Evolutionary conservation across 305 asterid species (phyloP).

Genomic region (Fraxinus xanthoxyloides): DNA sequence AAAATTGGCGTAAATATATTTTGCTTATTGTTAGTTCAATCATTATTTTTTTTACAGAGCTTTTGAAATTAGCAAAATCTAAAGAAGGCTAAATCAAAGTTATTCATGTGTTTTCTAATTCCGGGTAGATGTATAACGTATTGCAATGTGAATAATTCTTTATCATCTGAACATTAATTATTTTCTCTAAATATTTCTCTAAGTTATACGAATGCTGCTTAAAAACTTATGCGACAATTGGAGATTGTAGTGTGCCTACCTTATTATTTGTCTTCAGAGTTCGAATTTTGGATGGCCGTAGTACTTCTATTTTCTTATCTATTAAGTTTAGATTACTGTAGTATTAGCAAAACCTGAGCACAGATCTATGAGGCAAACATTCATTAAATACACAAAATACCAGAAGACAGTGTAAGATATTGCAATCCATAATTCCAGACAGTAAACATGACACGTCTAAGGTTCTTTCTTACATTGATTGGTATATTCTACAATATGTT

Average conservation of each 20-base stretch:
- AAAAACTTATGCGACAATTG: not conserved
- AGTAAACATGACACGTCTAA: not conserved
- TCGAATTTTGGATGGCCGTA: too few species aligned
- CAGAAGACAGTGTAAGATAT: not conserved
- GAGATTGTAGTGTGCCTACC: not conserved
- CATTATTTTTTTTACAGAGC: not conserved
- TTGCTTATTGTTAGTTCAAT: too few species aligned
- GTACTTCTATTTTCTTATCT: not conserved
- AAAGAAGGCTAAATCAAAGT: not conserved
- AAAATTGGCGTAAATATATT: too few species aligned
- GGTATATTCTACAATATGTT: constrained; percentile 16
- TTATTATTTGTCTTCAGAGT: not conserved
- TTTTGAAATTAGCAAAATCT: not conserved
- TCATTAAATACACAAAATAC: not conserved
- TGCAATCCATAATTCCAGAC: not conserved
- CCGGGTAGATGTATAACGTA: not conserved
- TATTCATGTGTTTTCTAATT: not conserved
- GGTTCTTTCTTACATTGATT: constrained; percentile 2
- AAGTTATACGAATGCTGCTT: too few species aligned
- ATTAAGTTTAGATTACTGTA: not conserved
- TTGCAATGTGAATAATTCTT: not conserved
- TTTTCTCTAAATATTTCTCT: too few species aligned
- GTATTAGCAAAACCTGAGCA: not conserved
- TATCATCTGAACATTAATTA: too few species aligned
- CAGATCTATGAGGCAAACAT: not conserved